A percentile compares a stretch with the other conserved stretches of the same genome.
These are phyloP conservation scores for Leccinum incarnatum DNA, from an alignment of 768 basidiomycete genomes.

Conservation along the genomic window DNA sequence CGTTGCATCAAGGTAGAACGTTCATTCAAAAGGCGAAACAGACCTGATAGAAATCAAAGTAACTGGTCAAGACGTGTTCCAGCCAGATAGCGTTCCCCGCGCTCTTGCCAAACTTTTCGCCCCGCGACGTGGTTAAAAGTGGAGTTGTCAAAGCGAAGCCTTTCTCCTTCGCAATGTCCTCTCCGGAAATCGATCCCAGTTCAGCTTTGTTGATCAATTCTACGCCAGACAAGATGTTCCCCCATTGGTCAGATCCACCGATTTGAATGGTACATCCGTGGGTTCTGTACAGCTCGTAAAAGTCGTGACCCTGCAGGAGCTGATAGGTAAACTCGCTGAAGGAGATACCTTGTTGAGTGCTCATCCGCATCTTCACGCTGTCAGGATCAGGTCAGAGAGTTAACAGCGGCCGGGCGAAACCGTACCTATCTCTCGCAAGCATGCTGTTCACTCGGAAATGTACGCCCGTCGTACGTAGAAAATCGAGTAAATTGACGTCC, in stretches of 20 bases:
- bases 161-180: conserved; percentile 23
- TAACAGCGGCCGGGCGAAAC: background rate
- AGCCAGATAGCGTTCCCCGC: conserved; percentile 96
- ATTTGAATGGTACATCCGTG: conserved; percentile 81
- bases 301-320: conserved; percentile 95
- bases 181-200: conserved; percentile 2
- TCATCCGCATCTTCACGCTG: conserved; percentile 81
- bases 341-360: conserved; percentile 84
- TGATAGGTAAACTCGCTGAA: conserved; percentile 99
- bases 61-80: conserved; percentile 70
- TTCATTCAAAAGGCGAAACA: background rate
- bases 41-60: conserved; percentile 95
- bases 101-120: conserved; percentile 97
- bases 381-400: conserved; percentile 8
- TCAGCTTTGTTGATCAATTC: conserved; percentile 73
- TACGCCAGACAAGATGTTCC: conserved; percentile 92
- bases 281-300: conserved; percentile 66
- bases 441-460: conserved; percentile 84
- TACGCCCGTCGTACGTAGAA: conserved; percentile 77
- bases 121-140: conserved; percentile 83
- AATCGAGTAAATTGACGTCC: conserved; percentile 72
- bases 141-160: conserved; percentile 91
- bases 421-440: conserved; percentile 86
- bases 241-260: conserved; percentile 98
- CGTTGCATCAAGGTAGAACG: background rate